A percentile compares a stretch with the other conserved stretches of the same genome.
Evolutionary conservation across 1,139 yeast species (phyloP).

Genomic region (Suhomyces taliae): DNA sequence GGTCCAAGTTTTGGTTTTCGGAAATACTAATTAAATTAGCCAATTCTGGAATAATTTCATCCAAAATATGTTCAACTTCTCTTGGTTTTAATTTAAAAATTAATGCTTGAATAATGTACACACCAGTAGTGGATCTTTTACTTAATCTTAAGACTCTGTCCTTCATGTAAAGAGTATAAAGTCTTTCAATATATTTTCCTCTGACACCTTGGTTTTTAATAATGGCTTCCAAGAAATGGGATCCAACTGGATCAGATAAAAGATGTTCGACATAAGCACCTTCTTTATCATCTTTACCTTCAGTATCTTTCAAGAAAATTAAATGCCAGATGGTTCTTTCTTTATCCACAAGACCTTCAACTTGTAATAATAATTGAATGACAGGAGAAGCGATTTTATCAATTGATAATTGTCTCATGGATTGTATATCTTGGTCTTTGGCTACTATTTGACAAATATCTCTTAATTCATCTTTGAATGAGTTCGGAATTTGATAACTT

Average conservation of each 20-base stretch:
- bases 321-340: slow-evolving; percentile 68
- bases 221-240: slow-evolving; percentile 80
- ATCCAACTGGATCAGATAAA: slow-evolving; percentile 84
- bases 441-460: slow-evolving; percentile 41
- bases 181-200: slow-evolving; percentile 64
- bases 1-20: slow-evolving; percentile 60
- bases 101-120: slow-evolving; percentile 74
- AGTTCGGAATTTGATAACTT: slow-evolving; percentile 68
- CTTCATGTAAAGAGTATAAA: slow-evolving; percentile 71
- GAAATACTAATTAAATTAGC: slow-evolving; percentile 54
- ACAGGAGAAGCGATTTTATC: slow-evolving; percentile 88
- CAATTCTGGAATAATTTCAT: slow-evolving; percentile 67
- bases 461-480: slow-evolving; percentile 64
- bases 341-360: slow-evolving; percentile 79
- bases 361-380: slow-evolving; percentile 71
- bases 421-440: slow-evolving; percentile 42
- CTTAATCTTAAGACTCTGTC: slow-evolving; percentile 72
- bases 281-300: slow-evolving; percentile 60
- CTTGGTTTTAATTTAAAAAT: slow-evolving; percentile 59
- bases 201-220: slow-evolving; percentile 64
- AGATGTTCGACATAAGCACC: slow-evolving; percentile 82
- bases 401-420: slow-evolving; percentile 70
- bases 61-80: slow-evolving; percentile 64
- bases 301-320: slow-evolving; percentile 44
- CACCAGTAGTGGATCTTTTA: slow-evolving; percentile 78